A percentile compares a stretch with the other conserved stretches of the same genome.
phyloP scores from a whole-genome alignment of 108 stramenopile genomes.

The Schizochytrium sp. region DNA sequence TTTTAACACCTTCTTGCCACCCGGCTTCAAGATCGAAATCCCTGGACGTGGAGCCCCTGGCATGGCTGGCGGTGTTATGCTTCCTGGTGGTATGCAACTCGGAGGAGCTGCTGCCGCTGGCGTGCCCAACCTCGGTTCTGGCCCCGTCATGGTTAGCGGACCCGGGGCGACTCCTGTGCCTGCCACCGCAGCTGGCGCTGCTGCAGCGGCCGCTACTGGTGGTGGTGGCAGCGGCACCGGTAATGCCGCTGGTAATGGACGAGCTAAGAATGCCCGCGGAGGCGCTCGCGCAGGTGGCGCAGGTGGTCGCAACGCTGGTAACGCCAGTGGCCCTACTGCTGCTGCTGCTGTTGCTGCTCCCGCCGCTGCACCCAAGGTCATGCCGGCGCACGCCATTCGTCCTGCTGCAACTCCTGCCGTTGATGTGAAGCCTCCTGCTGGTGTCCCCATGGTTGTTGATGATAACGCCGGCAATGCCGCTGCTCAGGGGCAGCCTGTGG shows the following conservation, averaged over 20 bases:
- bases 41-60: slow-evolving; percentile 76
- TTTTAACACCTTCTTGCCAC: slow-evolving; percentile 99
- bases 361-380: not conserved
- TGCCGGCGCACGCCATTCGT: not conserved
- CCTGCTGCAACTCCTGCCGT: not conserved
- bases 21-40: slow-evolving; percentile 97
- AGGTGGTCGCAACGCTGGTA: not conserved
- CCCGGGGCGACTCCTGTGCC: not conserved
- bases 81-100: not conserved
- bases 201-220: too few species aligned
- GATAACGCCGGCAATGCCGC: slow-evolving; percentile 21
- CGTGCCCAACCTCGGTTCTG: not conserved
- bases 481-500: slow-evolving; percentile 76
- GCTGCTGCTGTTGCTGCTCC: not conserved
- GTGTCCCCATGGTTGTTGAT: slow-evolving; percentile 8
- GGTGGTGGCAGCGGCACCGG: too few species aligned
- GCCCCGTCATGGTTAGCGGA: not conserved
- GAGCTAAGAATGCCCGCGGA: too few species aligned
- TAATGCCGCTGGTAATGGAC: too few species aligned
- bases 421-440: not conserved
- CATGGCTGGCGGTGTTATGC: not conserved
- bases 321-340: not conserved
- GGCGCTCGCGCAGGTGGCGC: not conserved
- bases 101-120: not conserved
- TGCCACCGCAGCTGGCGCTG: not conserved